These are phyloP conservation scores for Pseudogymnoascus sp. DNA, from an alignment of 2,329 filamentous ascomycete species.

Conservation along the genomic window DNA sequence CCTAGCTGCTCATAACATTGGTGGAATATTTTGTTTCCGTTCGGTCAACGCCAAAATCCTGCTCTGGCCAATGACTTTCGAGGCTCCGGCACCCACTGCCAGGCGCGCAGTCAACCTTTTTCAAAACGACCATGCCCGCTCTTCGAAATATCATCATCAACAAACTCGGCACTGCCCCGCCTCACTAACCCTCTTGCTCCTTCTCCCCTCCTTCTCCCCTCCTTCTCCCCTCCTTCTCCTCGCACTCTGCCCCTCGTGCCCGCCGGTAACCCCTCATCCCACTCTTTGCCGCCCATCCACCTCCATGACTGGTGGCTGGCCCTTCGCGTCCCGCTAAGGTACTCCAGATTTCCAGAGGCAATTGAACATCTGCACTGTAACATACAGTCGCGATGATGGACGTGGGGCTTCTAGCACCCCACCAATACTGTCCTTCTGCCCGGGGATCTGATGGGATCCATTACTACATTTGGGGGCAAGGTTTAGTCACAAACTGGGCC, in stretches of 20 bases:
- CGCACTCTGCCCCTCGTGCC: background rate
- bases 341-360: background rate
- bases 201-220: background rate
- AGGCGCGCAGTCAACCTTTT: background rate
- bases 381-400: background rate
- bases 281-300: background rate
- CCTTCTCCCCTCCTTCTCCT: background rate
- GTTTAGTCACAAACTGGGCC: background rate
- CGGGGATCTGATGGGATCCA: background rate
- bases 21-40: conserved; percentile 5
- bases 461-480: background rate
- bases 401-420: background rate
- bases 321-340: background rate
- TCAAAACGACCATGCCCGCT: background rate
- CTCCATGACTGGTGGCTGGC: background rate
- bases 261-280: background rate
- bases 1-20: background rate
- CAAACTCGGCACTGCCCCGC: background rate
- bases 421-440: background rate
- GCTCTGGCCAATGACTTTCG: background rate
- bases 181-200: background rate
- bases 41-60: background rate
- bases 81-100: conserved; percentile 6
- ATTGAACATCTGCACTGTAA: background rate
- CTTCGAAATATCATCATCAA: conserved; percentile 1